A percentile compares a stretch with the other conserved stretches of the same genome.
Conservation (phyloP, 768 basidiomycete genomes). For the Strobilomyces echinocephalus region DNA sequence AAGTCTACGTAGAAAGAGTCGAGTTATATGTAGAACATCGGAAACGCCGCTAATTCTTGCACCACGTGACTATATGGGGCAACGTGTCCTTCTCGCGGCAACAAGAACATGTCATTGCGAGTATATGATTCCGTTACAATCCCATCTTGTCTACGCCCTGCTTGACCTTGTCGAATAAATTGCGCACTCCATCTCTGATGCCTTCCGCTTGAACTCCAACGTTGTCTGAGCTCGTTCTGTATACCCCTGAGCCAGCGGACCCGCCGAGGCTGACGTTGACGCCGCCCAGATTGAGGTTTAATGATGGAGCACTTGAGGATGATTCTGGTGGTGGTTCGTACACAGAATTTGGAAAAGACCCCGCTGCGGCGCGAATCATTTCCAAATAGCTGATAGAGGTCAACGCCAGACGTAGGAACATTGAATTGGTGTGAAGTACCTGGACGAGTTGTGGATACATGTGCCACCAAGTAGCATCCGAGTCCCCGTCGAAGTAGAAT, state of each 20-base stretch:
- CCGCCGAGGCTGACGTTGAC: constrained; percentile 96
- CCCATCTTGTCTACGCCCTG: constrained; percentile 69
- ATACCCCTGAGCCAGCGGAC: constrained; percentile 74
- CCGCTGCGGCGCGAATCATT: constrained; percentile 76
- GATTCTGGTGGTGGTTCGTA: constrained; percentile 77
- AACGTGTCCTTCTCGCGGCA: constrained; percentile 21
- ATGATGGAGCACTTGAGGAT: constrained; percentile 63
- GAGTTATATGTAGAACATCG: neutral
- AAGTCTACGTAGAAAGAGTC: constrained; percentile 2
- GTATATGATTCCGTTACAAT: constrained; percentile 16
- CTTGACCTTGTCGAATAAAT: constrained; percentile 83
- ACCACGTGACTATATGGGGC: constrained; percentile 23
- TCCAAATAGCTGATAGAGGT: constrained; percentile 65
- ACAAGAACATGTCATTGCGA: neutral
- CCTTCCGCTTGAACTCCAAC: constrained; percentile 81
- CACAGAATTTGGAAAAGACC: constrained; percentile 56
- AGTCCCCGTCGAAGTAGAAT: constrained; percentile 58
- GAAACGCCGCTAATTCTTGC: neutral
- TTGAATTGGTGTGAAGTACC: constrained; percentile 43
- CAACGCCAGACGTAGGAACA: neutral
- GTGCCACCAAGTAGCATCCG: constrained; percentile 89
- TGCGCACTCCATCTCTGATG: constrained; percentile 82
- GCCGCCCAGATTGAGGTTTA: constrained; percentile 88
- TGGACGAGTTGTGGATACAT: constrained; percentile 90
- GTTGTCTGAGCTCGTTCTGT: constrained; percentile 71